phyloP scores from a whole-genome alignment of 257 asterid genomes.

The Ajuga chamaepitys region DNA sequence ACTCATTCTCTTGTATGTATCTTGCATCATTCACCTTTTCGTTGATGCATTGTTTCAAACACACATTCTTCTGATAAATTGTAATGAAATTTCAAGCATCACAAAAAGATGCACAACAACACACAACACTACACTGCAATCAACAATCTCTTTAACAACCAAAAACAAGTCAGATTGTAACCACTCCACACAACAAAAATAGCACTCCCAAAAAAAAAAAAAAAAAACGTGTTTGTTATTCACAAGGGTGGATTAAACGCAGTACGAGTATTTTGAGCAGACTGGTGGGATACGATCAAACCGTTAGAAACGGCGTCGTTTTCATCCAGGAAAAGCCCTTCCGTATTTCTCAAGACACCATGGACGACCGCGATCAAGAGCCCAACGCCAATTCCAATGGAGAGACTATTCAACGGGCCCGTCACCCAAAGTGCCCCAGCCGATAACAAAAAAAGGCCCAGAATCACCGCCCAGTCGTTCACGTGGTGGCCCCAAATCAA shows the following conservation, averaged over 20 bases:
- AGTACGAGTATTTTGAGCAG: conserved; percentile 11
- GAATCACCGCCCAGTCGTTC: conserved; percentile 40
- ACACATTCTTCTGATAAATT: too few species aligned
- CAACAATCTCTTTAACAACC: neutral
- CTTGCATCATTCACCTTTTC: too few species aligned
- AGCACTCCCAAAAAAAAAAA: neutral
- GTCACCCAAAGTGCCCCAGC: conserved; percentile 32
- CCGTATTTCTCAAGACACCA: conserved; percentile 57
- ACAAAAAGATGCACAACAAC: too few species aligned
- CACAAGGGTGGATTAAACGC: conserved; percentile 30
- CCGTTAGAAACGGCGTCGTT: conserved; percentile 54
- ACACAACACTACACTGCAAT: neutral
- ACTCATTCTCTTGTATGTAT: too few species aligned
- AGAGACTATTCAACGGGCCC: conserved; percentile 39
- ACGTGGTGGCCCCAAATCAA: conserved; percentile 45
- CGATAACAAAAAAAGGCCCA: conserved; percentile 32
- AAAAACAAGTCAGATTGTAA: neutral
- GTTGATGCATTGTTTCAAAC: too few species aligned
- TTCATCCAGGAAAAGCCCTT: conserved; percentile 66
- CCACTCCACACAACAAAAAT: neutral
- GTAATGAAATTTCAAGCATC: too few species aligned
- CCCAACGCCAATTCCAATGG: conserved; percentile 52
- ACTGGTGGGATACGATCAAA: conserved; percentile 28
- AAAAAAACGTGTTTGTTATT: neutral
- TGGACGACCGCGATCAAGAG: conserved; percentile 34